phyloP scores from a whole-genome alignment of 805 yeast genomes.

The Kodamaea leandrae region DNA sequence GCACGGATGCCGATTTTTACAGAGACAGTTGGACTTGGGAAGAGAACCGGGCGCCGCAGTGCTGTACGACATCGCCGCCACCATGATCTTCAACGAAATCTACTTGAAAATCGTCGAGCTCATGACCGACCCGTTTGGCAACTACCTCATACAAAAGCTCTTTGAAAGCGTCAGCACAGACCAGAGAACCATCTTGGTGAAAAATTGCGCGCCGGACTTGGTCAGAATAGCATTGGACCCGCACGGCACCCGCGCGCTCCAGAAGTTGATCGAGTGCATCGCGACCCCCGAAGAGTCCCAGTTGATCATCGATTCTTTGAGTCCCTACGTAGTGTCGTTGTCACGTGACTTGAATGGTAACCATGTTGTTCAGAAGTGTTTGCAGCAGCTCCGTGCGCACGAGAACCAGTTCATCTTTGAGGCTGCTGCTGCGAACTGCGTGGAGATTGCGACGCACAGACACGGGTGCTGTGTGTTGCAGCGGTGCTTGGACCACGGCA shows the following conservation, averaged over 20 bases:
- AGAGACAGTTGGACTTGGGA: slow-evolving; percentile 73
- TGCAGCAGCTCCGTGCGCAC: slow-evolving; percentile 64
- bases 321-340: slow-evolving; percentile 70
- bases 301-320: slow-evolving; percentile 57
- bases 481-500: slow-evolving; percentile 90
- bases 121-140: slow-evolving; percentile 97
- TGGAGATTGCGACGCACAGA: slow-evolving; percentile 86
- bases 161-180: slow-evolving; percentile 69
- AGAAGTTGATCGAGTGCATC: slow-evolving; percentile 84
- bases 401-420: slow-evolving; percentile 87
- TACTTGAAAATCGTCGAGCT: slow-evolving; percentile 74
- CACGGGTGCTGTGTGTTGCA: slow-evolving; percentile 78
- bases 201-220: slow-evolving; percentile 69
- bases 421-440: slow-evolving; percentile 70
- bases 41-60: slow-evolving; percentile 28
- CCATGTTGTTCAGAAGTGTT: slow-evolving; percentile 91
- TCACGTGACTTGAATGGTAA: slow-evolving; percentile 93
- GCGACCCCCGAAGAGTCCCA: slow-evolving; percentile 67
- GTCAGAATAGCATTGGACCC: slow-evolving; percentile 84
- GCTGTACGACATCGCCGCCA: slow-evolving; percentile 47
- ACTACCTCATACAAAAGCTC: slow-evolving; percentile 86
- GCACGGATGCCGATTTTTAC: slow-evolving; percentile 93
- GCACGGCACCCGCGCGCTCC: slow-evolving; percentile 95
- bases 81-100: slow-evolving; percentile 78
- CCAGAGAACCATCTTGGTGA: slow-evolving; percentile 68